These are phyloP conservation scores for Xenoacremonium recifei DNA, from an alignment of 2,329 filamentous ascomycete species.

Conservation along the genomic window DNA sequence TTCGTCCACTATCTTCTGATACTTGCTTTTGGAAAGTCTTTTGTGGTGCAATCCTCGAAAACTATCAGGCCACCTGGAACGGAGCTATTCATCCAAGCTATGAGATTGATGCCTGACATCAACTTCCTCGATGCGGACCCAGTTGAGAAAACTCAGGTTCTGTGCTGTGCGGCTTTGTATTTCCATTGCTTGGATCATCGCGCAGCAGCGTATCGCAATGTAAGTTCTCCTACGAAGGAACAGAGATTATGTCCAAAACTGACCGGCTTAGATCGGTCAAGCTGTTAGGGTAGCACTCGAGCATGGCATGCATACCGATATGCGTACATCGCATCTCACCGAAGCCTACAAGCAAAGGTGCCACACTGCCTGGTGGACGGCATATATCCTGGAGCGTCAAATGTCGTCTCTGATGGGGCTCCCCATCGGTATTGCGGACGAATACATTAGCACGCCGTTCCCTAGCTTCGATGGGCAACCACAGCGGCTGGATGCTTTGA, in stretches of 20 bases:
- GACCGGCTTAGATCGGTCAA: constrained; percentile 6
- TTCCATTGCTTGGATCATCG: constrained; percentile 12
- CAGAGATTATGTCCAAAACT: neutral
- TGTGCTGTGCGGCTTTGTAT: constrained; percentile 17
- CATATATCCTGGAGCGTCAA: constrained; percentile 17
- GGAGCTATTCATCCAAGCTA: constrained; percentile 17
- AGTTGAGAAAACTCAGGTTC: constrained; percentile 16
- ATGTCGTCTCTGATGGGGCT: constrained; percentile 18
- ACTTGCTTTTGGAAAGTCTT: constrained; percentile 18
- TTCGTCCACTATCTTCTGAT: constrained; percentile 19
- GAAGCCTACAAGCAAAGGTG: constrained; percentile 14
- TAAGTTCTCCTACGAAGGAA: neutral
- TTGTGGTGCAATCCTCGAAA: constrained; percentile 18
- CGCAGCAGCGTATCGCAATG: constrained; percentile 11
- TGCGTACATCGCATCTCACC: constrained; percentile 12
- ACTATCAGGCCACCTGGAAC: constrained; percentile 12
- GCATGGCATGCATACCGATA: constrained; percentile 18
- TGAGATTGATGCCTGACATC: constrained; percentile 20
- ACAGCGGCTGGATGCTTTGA: constrained; percentile 8
- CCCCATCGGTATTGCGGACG: constrained; percentile 15
- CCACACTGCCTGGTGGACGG: constrained; percentile 14
- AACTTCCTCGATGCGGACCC: constrained; percentile 14
- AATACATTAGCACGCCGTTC: constrained; percentile 14
- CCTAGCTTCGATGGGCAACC: constrained; percentile 9
- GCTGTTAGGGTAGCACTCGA: constrained; percentile 13